phyloP scores from a whole-genome alignment of 352 stramenopile genomes.

The Phytophthora ramorum region DNA sequence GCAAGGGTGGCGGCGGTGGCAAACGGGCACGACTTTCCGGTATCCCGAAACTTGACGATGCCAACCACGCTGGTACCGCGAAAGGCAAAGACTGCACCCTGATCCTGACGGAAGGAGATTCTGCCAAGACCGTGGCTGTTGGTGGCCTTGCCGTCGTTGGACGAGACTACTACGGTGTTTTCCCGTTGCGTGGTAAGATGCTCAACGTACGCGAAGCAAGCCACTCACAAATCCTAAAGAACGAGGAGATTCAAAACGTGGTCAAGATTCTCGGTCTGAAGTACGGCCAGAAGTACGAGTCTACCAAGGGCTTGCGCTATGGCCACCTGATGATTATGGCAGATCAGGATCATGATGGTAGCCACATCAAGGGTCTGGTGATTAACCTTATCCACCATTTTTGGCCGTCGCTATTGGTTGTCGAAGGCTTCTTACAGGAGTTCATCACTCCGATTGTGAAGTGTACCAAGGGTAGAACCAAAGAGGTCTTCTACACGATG shows the following conservation, averaged over 20 bases:
- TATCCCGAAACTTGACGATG: conserved; percentile 98
- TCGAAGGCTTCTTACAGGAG: conserved; percentile 92
- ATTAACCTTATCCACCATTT: conserved; percentile 99
- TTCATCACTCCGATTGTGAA: conserved; percentile 99
- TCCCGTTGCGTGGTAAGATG: conserved; percentile 97
- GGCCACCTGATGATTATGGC: conserved; percentile 99
- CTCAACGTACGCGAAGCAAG: conserved; percentile 99
- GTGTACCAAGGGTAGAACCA: conserved; percentile 89
- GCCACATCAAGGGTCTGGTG: conserved; percentile 98
- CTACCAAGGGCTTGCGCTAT: conserved; percentile 92
- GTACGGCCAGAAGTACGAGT: conserved; percentile 94
- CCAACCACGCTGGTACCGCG: conserved; percentile 94
- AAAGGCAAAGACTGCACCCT: conserved; percentile 94
- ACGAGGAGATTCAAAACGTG: conserved; percentile 97
- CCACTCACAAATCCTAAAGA: conserved; percentile 96
- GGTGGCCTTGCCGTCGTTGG: conserved; percentile 96
- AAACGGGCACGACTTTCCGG: conserved; percentile 89
- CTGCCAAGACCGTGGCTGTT: conserved; percentile 97
- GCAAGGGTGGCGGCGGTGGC: conserved; percentile 79
- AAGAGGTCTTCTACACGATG: conserved; percentile 97
- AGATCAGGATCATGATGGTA: conserved; percentile 99
- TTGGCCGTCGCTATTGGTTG: conserved; percentile 96
- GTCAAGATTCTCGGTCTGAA: conserved; percentile 98
- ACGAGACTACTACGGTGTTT: conserved; percentile 97
- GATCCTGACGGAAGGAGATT: conserved; percentile 99